Conservation (phyloP, 495 filamentous ascomycete genomes). For the Aspergillus heteromorphus region DNA sequence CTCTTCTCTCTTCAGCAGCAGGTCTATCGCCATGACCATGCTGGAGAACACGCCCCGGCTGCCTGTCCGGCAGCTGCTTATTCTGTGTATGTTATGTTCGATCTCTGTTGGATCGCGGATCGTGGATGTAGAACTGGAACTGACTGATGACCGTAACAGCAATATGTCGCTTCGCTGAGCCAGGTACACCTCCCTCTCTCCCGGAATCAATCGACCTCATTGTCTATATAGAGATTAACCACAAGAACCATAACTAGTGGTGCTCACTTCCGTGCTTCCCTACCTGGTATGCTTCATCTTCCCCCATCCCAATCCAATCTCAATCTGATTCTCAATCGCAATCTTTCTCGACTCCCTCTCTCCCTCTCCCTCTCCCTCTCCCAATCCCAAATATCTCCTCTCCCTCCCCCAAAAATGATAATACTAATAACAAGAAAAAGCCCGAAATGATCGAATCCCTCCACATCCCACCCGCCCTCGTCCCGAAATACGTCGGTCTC, state of each 20-base stretch:
- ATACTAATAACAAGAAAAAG: slow-evolving; percentile 17
- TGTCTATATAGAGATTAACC: no score
- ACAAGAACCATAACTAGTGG: no score
- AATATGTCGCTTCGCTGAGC: slow-evolving; percentile 80
- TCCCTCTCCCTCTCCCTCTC: neutral
- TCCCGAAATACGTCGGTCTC: slow-evolving; percentile 72
- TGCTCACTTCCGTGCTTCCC: slow-evolving; percentile 79
- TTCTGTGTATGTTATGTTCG: slow-evolving; percentile 53
- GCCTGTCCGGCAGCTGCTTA: slow-evolving; percentile 49
- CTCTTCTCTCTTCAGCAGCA: no score
- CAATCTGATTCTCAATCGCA: no score
- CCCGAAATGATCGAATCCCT: slow-evolving; percentile 84
- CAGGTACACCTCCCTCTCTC: no score
- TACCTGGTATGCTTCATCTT: no score
- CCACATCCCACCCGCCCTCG: slow-evolving; percentile 66
- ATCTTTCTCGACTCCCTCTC: slow-evolving; percentile 11
- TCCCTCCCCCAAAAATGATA: neutral
- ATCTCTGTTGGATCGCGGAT: neutral
- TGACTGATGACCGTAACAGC: slow-evolving; percentile 24
- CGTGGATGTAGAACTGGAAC: neutral
- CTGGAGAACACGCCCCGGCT: slow-evolving; percentile 33
- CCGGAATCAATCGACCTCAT: no score
- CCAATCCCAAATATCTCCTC: neutral
- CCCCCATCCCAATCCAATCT: no score
- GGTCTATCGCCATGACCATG: slow-evolving; percentile 9